A percentile compares a stretch with the other conserved stretches of the same genome.
These are phyloP conservation scores for Saturnispora besseyi DNA, from an alignment of 805 yeast genomes.

Conservation along the genomic window DNA sequence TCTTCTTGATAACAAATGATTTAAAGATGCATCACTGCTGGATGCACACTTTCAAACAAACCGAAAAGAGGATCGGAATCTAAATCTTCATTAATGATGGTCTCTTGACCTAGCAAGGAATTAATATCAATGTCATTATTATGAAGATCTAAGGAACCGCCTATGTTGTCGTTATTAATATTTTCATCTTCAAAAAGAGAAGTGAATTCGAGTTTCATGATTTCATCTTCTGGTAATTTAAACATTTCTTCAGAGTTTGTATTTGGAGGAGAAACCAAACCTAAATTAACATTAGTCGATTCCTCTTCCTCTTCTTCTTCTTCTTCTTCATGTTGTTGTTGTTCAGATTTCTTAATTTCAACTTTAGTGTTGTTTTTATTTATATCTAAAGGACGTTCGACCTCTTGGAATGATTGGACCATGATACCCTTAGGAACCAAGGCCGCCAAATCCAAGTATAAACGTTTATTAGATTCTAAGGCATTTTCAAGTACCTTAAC, in stretches of 20 bases:
- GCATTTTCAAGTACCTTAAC: conserved; percentile 34
- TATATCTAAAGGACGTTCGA: background rate
- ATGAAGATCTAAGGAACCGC: background rate
- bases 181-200: conserved; percentile 15
- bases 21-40: conserved; percentile 29
- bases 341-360: background rate
- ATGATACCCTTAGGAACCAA: conserved; percentile 7
- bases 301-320: conserved; percentile 15
- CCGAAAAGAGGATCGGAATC: conserved; percentile 15
- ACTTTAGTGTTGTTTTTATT: background rate
- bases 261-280: conserved; percentile 23
- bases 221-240: conserved; percentile 20
- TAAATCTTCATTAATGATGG: background rate
- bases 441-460: conserved; percentile 5
- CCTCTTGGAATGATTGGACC: background rate
- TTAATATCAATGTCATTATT: background rate
- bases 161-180: background rate
- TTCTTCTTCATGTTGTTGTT: conserved; percentile 7
- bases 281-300: background rate
- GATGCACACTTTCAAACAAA: conserved; percentile 32
- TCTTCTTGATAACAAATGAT: background rate
- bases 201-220: conserved; percentile 22
- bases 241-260: conserved; percentile 27
- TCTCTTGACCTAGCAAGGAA: conserved; percentile 1
- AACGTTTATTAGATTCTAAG: background rate